These are phyloP conservation scores for Fusarium armeniacum DNA, from an alignment of 2,329 filamentous ascomycete species.

Conservation along the genomic window DNA sequence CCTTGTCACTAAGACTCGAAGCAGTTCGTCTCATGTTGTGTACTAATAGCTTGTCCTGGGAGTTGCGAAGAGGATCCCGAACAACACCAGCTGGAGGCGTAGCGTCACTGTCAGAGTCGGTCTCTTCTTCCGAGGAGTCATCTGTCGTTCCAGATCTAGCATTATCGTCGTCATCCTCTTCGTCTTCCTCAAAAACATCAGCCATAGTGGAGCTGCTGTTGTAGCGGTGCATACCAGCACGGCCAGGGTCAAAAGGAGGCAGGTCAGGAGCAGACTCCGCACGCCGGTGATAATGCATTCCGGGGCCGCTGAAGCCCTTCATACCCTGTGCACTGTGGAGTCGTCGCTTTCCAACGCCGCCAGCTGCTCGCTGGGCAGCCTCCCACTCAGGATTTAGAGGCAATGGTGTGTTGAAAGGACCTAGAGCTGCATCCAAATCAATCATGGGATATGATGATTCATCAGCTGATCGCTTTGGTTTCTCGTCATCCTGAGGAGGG, in stretches of 20 bases:
- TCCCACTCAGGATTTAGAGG: constrained; percentile 75
- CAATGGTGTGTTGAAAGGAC: constrained; percentile 88
- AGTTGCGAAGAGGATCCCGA: constrained; percentile 45
- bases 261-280: constrained; percentile 86
- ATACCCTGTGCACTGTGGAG: constrained; percentile 83
- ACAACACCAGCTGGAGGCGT: constrained; percentile 52
- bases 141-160: constrained; percentile 57
- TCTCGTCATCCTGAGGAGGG: constrained; percentile 46
- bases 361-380: constrained; percentile 71
- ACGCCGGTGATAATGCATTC: constrained; percentile 81
- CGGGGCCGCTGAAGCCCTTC: constrained; percentile 76
- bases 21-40: constrained; percentile 59
- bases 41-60: constrained; percentile 42
- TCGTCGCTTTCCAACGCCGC: constrained; percentile 70
- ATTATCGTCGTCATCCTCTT: constrained; percentile 71
- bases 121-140: constrained; percentile 61
- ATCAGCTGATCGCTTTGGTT: constrained; percentile 63
- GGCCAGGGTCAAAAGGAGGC: constrained; percentile 76
- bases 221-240: constrained; percentile 71
- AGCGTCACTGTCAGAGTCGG: constrained; percentile 61
- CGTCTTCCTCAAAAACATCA: constrained; percentile 89
- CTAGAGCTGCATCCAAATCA: constrained; percentile 92
- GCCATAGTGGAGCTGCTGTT: constrained; percentile 82
- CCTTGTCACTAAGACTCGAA: constrained; percentile 61
- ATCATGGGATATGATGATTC: constrained; percentile 85